Evolutionary conservation across 2,329 filamentous ascomycete species (phyloP).

Genomic region (Coniochaeta sp.): DNA sequence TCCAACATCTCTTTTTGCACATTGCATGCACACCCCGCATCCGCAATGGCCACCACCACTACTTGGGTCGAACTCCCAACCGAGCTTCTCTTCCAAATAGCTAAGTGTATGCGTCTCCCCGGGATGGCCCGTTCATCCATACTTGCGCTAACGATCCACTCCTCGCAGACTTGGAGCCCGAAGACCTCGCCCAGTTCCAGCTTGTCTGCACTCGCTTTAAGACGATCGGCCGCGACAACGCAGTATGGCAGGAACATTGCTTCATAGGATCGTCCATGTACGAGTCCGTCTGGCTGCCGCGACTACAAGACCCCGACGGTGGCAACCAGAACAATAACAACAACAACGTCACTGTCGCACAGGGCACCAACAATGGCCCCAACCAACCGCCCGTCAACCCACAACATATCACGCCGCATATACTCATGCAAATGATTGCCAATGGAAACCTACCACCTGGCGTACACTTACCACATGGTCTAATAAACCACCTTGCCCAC

Average conservation of each 20-base stretch:
- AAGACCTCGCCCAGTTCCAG: slow-evolving; percentile 61
- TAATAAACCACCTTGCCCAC: background rate
- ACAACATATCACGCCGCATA: background rate
- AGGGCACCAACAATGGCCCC: background rate
- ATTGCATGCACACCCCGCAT: no score
- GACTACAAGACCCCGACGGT: background rate
- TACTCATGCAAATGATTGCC: background rate
- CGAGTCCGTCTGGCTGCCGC: slow-evolving; percentile 36
- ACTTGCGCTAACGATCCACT: background rate
- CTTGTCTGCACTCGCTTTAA: slow-evolving; percentile 61
- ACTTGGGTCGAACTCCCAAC: background rate
- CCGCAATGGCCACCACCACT: background rate
- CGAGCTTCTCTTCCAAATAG: background rate
- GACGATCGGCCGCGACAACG: slow-evolving; percentile 63
- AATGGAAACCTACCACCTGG: background rate
- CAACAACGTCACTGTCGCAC: slow-evolving; percentile 14
- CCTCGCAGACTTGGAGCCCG: slow-evolving; percentile 50
- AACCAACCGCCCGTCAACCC: slow-evolving; percentile 21
- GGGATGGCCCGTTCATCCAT: background rate
- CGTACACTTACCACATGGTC: background rate
- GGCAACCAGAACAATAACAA: slow-evolving; percentile 36
- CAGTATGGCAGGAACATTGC: slow-evolving; percentile 69
- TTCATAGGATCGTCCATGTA: slow-evolving; percentile 65
- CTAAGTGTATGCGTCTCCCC: background rate
- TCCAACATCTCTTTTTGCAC: no score